phyloP scores from a whole-genome alignment of 2,329 filamentous ascomycete species.

The Pyrenophora seminiperda region DNA sequence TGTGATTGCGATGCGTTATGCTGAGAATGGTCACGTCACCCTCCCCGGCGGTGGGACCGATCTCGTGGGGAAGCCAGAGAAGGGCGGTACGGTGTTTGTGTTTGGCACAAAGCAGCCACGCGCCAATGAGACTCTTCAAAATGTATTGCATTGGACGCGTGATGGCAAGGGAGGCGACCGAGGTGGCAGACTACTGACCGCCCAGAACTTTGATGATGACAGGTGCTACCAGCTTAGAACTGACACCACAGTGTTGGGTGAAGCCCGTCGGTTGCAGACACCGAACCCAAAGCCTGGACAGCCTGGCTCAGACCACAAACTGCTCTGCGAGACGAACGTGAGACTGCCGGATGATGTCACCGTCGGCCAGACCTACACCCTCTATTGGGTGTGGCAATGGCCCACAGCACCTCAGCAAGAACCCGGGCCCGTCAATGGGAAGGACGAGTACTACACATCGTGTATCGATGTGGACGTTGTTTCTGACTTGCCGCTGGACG shows the following conservation, averaged over 20 bases:
- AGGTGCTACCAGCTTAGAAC: constrained; percentile 78
- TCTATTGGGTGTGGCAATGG: constrained; percentile 97
- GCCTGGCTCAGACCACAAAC: constrained; percentile 25
- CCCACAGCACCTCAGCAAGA: constrained; percentile 56
- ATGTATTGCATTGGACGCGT: constrained; percentile 7
- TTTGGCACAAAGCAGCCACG: constrained; percentile 8
- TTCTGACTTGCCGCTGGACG: constrained; percentile 7
- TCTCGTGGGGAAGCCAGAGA: constrained; percentile 1
- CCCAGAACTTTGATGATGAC: constrained; percentile 79
- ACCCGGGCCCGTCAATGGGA: constrained; percentile 47
- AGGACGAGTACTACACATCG: constrained; percentile 41
- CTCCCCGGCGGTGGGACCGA: not conserved
- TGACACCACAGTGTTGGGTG: constrained; percentile 58
- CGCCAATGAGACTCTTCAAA: not conserved
- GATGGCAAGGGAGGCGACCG: constrained; percentile 3
- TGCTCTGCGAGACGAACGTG: constrained; percentile 75
- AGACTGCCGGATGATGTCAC: constrained; percentile 70
- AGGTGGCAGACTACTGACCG: constrained; percentile 1
- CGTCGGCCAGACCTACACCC: constrained; percentile 67
- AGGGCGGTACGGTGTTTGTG: constrained; percentile 7
- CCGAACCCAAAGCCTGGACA: constrained; percentile 58
- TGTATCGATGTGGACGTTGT: constrained; percentile 58
- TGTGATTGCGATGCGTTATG: constrained; percentile 2
- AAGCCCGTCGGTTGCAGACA: constrained; percentile 61
- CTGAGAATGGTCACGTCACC: constrained; percentile 7